Conservation (phyloP, 495 filamentous ascomycete genomes). For the Hamigera avellanea region DNA sequence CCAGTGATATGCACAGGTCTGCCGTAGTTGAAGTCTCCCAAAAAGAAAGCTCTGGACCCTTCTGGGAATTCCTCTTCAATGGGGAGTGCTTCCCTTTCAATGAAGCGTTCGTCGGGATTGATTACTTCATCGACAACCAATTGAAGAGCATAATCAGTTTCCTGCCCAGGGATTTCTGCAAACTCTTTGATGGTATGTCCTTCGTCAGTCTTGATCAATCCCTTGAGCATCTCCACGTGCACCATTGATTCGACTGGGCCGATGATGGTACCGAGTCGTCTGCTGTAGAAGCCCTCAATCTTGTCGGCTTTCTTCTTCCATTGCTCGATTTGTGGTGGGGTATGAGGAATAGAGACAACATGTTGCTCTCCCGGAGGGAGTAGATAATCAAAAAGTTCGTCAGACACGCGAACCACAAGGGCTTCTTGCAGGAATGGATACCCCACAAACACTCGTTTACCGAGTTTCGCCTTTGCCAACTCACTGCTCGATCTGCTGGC, state of each 20-base stretch:
- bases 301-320: conserved; percentile 74
- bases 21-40: conserved; percentile 93
- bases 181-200: conserved; percentile 93
- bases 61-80: conserved; percentile 88
- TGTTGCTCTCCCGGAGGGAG: conserved; percentile 50
- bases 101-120: conserved; percentile 85
- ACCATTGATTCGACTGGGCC: conserved; percentile 80
- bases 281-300: conserved; percentile 81
- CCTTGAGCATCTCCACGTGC: conserved; percentile 85
- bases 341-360: conserved; percentile 55
- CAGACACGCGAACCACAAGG: conserved; percentile 75
- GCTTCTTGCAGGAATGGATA: conserved; percentile 96
- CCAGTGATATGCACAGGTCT: conserved; percentile 74
- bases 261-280: conserved; percentile 77
- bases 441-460: conserved; percentile 78
- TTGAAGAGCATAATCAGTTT: conserved; percentile 86
- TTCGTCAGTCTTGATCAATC: conserved; percentile 79
- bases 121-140: conserved; percentile 80
- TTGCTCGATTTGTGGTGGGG: conserved; percentile 64
- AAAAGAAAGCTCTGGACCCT: conserved; percentile 74
- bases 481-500: conserved; percentile 59
- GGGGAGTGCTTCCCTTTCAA: conserved; percentile 74
- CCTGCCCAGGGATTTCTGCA: conserved; percentile 73
- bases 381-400: conserved; percentile 89
- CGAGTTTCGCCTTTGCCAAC: conserved; percentile 65